Evolutionary conservation across 805 yeast species (phyloP).

Genomic region (Ogataea henricii): DNA sequence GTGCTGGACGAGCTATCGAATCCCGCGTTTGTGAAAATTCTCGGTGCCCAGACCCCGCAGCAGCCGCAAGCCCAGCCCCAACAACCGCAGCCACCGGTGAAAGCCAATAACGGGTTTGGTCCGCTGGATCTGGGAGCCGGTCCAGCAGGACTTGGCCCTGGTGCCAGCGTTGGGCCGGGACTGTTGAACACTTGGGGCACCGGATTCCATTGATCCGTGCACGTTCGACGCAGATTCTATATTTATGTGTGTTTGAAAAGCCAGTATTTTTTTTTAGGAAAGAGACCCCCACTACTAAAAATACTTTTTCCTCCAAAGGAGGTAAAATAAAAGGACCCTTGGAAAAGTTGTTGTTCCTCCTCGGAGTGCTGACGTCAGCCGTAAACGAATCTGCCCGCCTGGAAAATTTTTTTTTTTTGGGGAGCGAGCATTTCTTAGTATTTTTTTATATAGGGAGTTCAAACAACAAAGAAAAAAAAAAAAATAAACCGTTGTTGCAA

Average conservation of each 20-base stretch:
- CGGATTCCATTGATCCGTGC: slow-evolving; percentile 15
- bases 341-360: not conserved
- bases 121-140: slow-evolving; percentile 9
- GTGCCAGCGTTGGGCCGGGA: slow-evolving; percentile 3
- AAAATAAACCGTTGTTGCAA: not conserved
- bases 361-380: not conserved
- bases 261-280: not conserved
- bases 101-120: slow-evolving; percentile 1
- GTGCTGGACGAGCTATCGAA: slow-evolving; percentile 47
- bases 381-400: not conserved
- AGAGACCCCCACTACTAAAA: slow-evolving; percentile 3
- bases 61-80: not conserved
- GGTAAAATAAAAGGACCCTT: not conserved
- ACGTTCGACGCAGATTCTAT: not conserved
- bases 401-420: slow-evolving; percentile 6
- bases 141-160: slow-evolving; percentile 5
- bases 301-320: too few species aligned
- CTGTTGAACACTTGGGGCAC: slow-evolving; percentile 22
- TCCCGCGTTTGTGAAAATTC: slow-evolving; percentile 44
- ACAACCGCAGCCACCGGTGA: not conserved
- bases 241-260: not conserved
- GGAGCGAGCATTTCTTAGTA: not conserved
- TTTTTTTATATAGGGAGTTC: too few species aligned
- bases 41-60: slow-evolving; percentile 5
- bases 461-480: not conserved